phyloP scores from a whole-genome alignment of 768 basidiomycete species.

The Rhodotorula paludigena region DNA sequence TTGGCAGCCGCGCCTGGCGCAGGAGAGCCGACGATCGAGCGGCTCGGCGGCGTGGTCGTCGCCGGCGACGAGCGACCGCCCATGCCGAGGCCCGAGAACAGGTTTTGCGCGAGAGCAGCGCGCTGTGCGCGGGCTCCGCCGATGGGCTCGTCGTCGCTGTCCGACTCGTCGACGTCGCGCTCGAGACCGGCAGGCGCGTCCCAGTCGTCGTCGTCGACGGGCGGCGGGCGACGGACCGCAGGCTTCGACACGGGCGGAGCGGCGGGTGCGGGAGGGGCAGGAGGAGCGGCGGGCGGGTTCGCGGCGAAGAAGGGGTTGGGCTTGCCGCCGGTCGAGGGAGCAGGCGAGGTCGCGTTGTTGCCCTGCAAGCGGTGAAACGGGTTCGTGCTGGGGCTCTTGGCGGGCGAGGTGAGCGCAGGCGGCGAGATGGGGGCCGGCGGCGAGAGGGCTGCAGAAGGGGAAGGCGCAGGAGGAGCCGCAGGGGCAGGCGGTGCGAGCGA shows the following conservation, averaged over 20 bases:
- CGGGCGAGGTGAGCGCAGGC: constrained; percentile 41
- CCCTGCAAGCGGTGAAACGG: constrained; percentile 68
- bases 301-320: constrained; percentile 48
- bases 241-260: constrained; percentile 38
- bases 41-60: constrained; percentile 42
- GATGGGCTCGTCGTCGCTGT: constrained; percentile 35
- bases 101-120: constrained; percentile 52
- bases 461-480: constrained; percentile 21
- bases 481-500: constrained; percentile 26
- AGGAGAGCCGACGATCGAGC: constrained; percentile 39
- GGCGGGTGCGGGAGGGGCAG: constrained; percentile 45
- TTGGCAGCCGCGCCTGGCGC: constrained; percentile 20
- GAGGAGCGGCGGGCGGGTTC: constrained; percentile 33
- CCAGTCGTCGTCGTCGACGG: constrained; percentile 39
- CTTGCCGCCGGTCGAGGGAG: constrained; percentile 46
- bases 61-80: constrained; percentile 46
- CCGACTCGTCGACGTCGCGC: constrained; percentile 31
- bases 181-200: constrained; percentile 35
- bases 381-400: constrained; percentile 63
- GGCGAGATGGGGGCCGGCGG: constrained; percentile 39
- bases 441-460: not conserved
- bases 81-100: constrained; percentile 64
- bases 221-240: constrained; percentile 45
- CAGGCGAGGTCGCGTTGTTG: constrained; percentile 46
- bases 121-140: constrained; percentile 19